Evolutionary conservation across 371 early-diverging fungal genomes (phyloP).

Genomic region (Synchytrium microbalum): DNA sequence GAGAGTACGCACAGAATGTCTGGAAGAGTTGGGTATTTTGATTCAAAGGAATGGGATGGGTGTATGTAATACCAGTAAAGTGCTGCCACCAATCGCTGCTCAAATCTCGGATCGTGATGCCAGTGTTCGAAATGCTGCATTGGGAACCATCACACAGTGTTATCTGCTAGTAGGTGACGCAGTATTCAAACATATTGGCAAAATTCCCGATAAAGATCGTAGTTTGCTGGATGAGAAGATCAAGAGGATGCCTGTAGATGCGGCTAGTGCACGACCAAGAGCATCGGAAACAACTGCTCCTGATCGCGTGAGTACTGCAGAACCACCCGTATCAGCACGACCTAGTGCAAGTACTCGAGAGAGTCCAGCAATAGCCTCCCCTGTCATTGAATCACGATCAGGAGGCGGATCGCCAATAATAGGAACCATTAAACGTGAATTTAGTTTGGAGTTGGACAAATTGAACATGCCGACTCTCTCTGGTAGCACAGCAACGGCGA

Average conservation of each 20-base stretch:
- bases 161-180: slow-evolving; percentile 64
- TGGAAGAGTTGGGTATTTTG: slow-evolving; percentile 68
- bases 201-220: slow-evolving; percentile 71
- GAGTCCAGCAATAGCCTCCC: background rate
- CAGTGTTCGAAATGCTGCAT: slow-evolving; percentile 66
- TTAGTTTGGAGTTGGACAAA: slow-evolving; percentile 10
- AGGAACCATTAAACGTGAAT: no score
- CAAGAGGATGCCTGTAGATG: slow-evolving; percentile 45
- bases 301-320: background rate
- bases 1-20: slow-evolving; percentile 69
- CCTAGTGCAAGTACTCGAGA: background rate
- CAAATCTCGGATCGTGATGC: slow-evolving; percentile 78
- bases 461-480: background rate
- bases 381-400: background rate
- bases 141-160: slow-evolving; percentile 62
- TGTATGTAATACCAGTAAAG: slow-evolving; percentile 58
- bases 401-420: no score
- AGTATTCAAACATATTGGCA: slow-evolving; percentile 62
- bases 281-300: background rate
- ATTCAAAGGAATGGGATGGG: slow-evolving; percentile 67
- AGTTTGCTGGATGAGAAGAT: slow-evolving; percentile 68
- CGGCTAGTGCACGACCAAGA: background rate
- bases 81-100: slow-evolving; percentile 61
- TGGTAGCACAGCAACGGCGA: background rate
- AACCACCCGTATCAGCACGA: no score